Conservation (phyloP, 192 early-diverging fungal species). For the Geranomyces michiganensis region DNA sequence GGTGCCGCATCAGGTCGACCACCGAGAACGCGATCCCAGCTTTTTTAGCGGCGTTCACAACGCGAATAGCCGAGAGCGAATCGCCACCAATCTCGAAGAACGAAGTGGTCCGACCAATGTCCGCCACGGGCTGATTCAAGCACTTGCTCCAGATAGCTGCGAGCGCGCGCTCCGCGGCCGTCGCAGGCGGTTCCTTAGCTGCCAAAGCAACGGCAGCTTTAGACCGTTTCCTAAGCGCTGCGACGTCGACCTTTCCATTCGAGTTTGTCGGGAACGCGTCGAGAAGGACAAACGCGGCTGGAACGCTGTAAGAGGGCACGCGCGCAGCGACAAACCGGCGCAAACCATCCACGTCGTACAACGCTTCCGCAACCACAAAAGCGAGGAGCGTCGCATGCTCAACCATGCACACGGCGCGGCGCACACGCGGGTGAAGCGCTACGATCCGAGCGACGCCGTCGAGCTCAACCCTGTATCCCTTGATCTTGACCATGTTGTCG, state of each 20-base stretch:
- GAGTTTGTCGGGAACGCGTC: conserved; percentile 36
- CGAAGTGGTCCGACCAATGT: not conserved
- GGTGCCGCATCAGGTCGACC: too few species aligned
- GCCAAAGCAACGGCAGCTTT: too few species aligned
- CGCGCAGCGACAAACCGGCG: not conserved
- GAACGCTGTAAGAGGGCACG: conserved; percentile 44
- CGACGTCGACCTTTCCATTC: conserved; percentile 31
- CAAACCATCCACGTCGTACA: conserved; percentile 7
- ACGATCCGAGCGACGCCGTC: conserved; percentile 1
- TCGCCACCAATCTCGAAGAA: conserved; percentile 4
- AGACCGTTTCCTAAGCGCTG: too few species aligned
- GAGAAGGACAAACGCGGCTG: conserved; percentile 18
- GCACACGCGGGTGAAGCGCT: conserved; percentile 17
- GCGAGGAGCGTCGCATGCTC: conserved; percentile 34
- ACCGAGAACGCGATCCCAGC: too few species aligned
- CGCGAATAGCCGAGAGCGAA: too few species aligned
- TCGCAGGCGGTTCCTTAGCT: too few species aligned
- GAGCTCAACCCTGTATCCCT: conserved; percentile 28
- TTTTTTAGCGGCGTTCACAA: too few species aligned
- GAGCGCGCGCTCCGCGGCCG: too few species aligned
- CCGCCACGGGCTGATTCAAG: not conserved
- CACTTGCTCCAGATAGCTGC: not conserved
- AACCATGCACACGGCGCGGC: conserved; percentile 21
- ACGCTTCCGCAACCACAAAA: conserved; percentile 28
- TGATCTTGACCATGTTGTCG: conserved; percentile 31